These are phyloP conservation scores for Neophaeococcomyces mojaviensis DNA, from an alignment of 2,329 filamentous ascomycete genomes.

Conservation along the genomic window DNA sequence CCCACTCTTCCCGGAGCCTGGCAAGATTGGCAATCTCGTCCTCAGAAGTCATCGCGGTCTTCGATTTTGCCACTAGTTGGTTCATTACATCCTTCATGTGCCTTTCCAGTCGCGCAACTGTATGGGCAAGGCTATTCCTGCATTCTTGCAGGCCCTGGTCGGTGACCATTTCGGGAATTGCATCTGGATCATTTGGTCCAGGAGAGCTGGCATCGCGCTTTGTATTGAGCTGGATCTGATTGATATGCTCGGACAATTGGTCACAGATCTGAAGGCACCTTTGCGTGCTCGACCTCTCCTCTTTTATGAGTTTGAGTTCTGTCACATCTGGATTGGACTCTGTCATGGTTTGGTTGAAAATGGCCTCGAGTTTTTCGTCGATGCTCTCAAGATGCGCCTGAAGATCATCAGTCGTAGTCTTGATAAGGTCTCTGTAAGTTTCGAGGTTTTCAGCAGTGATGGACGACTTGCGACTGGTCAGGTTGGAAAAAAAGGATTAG, in stretches of 20 bases:
- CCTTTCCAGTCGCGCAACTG: slow-evolving; percentile 26
- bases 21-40: slow-evolving; percentile 28
- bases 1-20: slow-evolving; percentile 32
- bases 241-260: slow-evolving; percentile 26
- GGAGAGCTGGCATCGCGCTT: not conserved
- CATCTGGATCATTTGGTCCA: slow-evolving; percentile 13
- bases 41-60: slow-evolving; percentile 24
- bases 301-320: slow-evolving; percentile 24
- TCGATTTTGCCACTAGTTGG: slow-evolving; percentile 28
- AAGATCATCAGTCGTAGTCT: slow-evolving; percentile 24
- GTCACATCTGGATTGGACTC: slow-evolving; percentile 17
- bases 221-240: slow-evolving; percentile 23
- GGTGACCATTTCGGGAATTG: slow-evolving; percentile 26
- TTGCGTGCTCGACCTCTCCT: slow-evolving; percentile 26
- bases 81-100: slow-evolving; percentile 28
- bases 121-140: slow-evolving; percentile 26
- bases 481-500: too few relatives aligned
- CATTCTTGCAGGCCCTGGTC: slow-evolving; percentile 31
- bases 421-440: slow-evolving; percentile 24
- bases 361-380: slow-evolving; percentile 24
- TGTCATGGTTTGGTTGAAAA: slow-evolving; percentile 10
- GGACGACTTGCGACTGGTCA: slow-evolving; percentile 27
- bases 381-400: slow-evolving; percentile 26
- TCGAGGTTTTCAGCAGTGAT: slow-evolving; percentile 26
- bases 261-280: slow-evolving; percentile 29